Evolutionary conservation across 306 rosid genomes (phyloP), one percentile per base, ranked within the genome.

Genomic region (Datisca glomerata): DNA sequence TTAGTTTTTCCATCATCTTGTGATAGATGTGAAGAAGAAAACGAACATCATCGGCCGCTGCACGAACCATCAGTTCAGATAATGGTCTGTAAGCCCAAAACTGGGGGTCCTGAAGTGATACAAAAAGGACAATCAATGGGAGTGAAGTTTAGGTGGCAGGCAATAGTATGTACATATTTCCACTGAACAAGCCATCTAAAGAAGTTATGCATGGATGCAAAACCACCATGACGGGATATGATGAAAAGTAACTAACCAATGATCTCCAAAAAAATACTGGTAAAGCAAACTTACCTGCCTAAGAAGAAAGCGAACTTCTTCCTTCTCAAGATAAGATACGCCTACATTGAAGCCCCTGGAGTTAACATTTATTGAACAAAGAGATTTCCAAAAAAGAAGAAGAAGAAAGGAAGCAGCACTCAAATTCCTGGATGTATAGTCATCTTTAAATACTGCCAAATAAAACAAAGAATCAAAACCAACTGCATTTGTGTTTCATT

Each of bases 11-110:
- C 91, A 78, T 84, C 92, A 91, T 80, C 72, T 53, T 85, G 67
- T 71, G 77, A 68, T 91, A 78, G 49, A 91, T 70, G 75, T 68
- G 73, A 37, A 72, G 96, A 55, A 91, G 98, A 65, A 84, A 91
- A 55, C 98, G 96, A 43, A 91, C 98, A 60, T 91, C 95, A 64
- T 80, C 98, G 28, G 98, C 81, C 3, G 98, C 98, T 39, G 94
- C 73, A 24, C 86, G 96, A 64, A 91, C 71, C 98, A 91, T 91
- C 64, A 21, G 66, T 67, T 91, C 96, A 45, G 98, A 78, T 51
- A 91, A 57, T 56, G 98, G 98, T 56, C 98, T 70, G 63, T 80
- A 69, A 7, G 72, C 75, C 98, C 98, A 91, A 65, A 78, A 91
- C 21, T 78, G 69, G 35, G 98, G 94, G 56, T 91, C 98, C 98